Evolutionary conservation across 2,329 filamentous ascomycete genomes (phyloP).

Genomic region (Colletotrichum sp.): DNA sequence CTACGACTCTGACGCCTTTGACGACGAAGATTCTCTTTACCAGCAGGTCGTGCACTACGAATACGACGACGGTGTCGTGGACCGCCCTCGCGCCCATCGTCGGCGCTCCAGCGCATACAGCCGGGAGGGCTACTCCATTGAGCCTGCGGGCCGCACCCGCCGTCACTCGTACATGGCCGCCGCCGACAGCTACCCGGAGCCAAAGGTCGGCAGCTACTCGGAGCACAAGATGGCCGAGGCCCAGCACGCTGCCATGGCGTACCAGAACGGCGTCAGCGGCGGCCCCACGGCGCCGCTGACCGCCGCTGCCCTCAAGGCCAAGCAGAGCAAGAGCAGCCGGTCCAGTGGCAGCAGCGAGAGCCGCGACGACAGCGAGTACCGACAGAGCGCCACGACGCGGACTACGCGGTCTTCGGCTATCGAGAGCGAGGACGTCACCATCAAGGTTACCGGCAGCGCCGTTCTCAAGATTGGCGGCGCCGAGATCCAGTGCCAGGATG

Average conservation of each 20-base stretch:
- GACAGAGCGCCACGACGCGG: conserved; percentile 65
- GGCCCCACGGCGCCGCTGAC: conserved; percentile 55
- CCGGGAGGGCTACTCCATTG: conserved; percentile 43
- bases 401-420: conserved; percentile 57
- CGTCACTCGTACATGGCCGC: conserved; percentile 47
- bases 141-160: conserved; percentile 40
- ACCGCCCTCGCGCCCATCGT: conserved; percentile 33
- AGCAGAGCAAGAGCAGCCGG: conserved; percentile 54
- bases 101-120: conserved; percentile 42
- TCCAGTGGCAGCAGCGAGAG: conserved; percentile 65
- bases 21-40: conserved; percentile 40
- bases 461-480: conserved; percentile 61
- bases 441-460: conserved; percentile 63
- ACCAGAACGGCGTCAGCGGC: conserved; percentile 59
- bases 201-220: conserved; percentile 39
- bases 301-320: conserved; percentile 58
- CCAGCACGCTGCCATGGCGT: conserved; percentile 47
- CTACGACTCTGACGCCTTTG: conserved; percentile 45
- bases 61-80: conserved; percentile 37
- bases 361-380: conserved; percentile 68
- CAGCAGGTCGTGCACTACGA: conserved; percentile 40
- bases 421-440: conserved; percentile 63
- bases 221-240: conserved; percentile 50
- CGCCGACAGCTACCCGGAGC: conserved; percentile 38
- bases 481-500: conserved; percentile 63